Evolutionary conservation across 495 filamentous ascomycete genomes (phyloP), one percentile per base, ranked within the genome.

Genomic region (Apiosordaria backusii): DNA sequence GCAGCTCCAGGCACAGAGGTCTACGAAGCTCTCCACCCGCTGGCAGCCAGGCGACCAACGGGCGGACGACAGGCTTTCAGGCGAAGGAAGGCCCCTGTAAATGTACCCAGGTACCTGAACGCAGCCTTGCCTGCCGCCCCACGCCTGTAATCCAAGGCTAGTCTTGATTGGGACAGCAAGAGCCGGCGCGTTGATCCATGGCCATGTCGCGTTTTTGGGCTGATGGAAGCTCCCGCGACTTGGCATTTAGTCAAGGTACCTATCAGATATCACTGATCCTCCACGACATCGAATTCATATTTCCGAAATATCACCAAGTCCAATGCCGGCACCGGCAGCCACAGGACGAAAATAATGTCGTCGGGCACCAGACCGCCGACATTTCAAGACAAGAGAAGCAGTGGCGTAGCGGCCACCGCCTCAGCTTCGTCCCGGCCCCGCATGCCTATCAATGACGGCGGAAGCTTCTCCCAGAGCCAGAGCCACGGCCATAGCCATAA

Each of bases 351-450:
- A 60, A 78, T 64, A 57, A 82, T 81, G 79, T 78, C 76, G 64
- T 82, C 75, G 57, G 72, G 66, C 35, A 45, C 67, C 65, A 73
- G 69, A 71, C 70, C 74, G 52, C 63, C 72, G 24, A 50, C 69
- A 25, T 75, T 77, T 65, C 72, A 75, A 66, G 78, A 80, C 62
- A 74, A 77, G 72, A 78, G 80, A 72, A 74, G 59, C 66, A 66
- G 67, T 50, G 67, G 76, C 64, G 77, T 76, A 55, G 74, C 74
- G 59, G 72, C 68, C 60, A 61, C 60, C 15, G 68, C 75, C 62
- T 74, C 75, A n/a, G 53, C 63, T 19, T 65, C 74, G 61, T 69
- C 74, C 59, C 71, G 78, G 67, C 71, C 78, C 63, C 76, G 78
- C 75, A 74, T 77, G 64, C 52, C 71, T 73, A 74, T 76, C 59